Evolutionary conservation across 192 early-diverging fungal species (phyloP).

Genomic region (Podochytrium sp.): DNA sequence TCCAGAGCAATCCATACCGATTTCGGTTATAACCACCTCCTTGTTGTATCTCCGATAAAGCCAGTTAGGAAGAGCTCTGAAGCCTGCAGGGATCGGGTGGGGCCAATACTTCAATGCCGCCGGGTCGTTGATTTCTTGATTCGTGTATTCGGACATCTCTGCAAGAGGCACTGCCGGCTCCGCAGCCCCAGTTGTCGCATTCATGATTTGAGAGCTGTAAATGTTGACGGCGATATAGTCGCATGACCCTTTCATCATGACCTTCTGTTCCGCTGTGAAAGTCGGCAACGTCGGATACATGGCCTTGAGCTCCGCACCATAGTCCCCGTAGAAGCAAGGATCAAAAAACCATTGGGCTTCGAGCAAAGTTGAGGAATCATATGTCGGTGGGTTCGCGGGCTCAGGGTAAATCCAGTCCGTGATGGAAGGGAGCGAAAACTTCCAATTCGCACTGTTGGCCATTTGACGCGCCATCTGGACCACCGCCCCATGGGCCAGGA

Average conservation of each 20-base stretch:
- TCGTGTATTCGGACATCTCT: not conserved
- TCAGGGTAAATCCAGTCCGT: slow-evolving; percentile 29
- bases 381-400: not conserved
- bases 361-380: not conserved
- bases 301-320: slow-evolving; percentile 12
- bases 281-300: slow-evolving; percentile 21
- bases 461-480: slow-evolving; percentile 30
- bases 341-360: slow-evolving; percentile 39
- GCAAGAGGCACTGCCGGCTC: not conserved
- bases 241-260: slow-evolving; percentile 42
- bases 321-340: slow-evolving; percentile 42
- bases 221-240: slow-evolving; percentile 53
- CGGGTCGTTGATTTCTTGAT: slow-evolving; percentile 18
- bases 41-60: slow-evolving; percentile 17
- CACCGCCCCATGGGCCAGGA: slow-evolving; percentile 29
- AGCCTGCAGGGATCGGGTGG: slow-evolving; percentile 12
- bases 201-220: slow-evolving; percentile 32
- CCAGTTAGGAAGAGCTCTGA: not conserved
- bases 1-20: not conserved
- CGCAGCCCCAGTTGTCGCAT: not conserved
- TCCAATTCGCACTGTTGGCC: slow-evolving; percentile 18
- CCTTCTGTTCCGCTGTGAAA: slow-evolving; percentile 43
- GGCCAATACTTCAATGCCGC: slow-evolving; percentile 24
- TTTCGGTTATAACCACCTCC: slow-evolving; percentile 16
- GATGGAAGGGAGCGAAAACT: slow-evolving; percentile 32